A percentile compares a stretch with the other conserved stretches of the same genome.
Evolutionary conservation across 2,329 filamentous ascomycete species (phyloP).

Genomic region (Raffaelea deltoideospora): DNA sequence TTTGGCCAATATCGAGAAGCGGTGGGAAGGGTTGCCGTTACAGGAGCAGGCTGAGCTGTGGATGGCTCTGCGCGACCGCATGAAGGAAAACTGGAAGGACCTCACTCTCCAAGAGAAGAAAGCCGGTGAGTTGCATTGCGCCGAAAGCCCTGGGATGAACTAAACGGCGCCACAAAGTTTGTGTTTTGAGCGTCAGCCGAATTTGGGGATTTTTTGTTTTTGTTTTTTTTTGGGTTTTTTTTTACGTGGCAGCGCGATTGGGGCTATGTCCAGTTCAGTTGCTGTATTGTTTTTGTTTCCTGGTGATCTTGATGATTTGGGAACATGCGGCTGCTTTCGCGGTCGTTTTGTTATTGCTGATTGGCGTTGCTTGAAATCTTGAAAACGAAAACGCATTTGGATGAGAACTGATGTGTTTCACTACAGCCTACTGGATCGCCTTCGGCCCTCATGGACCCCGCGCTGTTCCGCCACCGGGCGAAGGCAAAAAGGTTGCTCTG

Average conservation of each 20-base stretch:
- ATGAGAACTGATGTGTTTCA: not conserved
- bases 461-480: slow-evolving; percentile 66
- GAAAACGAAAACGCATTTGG: too few species aligned
- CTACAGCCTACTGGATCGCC: slow-evolving; percentile 91
- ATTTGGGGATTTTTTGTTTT: not conserved
- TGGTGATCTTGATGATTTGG: too few species aligned
- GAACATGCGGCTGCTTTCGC: too few species aligned
- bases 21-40: slow-evolving; percentile 95
- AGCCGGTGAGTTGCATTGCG: slow-evolving; percentile 73
- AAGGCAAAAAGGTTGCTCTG: slow-evolving; percentile 63
- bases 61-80: slow-evolving; percentile 96
- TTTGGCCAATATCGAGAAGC: slow-evolving; percentile 95
- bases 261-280: too few species aligned
- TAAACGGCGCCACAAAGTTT: too few species aligned
- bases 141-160: too few species aligned
- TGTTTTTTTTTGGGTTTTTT: not conserved
- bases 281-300: too few species aligned
- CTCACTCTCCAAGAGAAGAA: slow-evolving; percentile 97
- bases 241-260: not conserved
- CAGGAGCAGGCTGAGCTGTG: slow-evolving; percentile 99
- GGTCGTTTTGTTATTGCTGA: too few species aligned
- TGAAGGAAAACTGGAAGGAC: slow-evolving; percentile 96
- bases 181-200: too few species aligned
- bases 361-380: too few species aligned
- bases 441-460: slow-evolving; percentile 95